Evolutionary conservation across 176 grass and related monocot genomes (phyloP), one percentile per base, ranked within the genome.

Genomic region (Raddia distichophylla): DNA sequence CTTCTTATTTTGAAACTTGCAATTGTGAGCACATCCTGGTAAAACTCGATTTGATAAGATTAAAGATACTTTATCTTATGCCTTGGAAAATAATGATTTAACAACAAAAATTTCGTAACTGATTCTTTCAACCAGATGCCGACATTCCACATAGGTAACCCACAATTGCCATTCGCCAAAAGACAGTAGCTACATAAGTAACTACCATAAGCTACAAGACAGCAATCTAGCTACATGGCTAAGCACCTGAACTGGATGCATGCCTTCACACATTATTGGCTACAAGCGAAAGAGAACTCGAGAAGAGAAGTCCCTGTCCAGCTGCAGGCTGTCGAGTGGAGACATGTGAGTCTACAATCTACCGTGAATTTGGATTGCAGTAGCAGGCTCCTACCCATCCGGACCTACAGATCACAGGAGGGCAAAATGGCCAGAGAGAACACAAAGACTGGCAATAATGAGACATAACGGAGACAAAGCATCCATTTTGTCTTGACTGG

Each of bases 401-500:
- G 49, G 69, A 72, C 68, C 68, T 71, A 51, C 45, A 61, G 62
- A 73, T 52, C 80, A 62, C 58, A 82, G 14, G 80, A 63, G 32
- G 46, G 17, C 69, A 82, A 73, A 73, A 64, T 44, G n/a, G 69
- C 19, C 10, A 35, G 33, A 74, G 40, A 55, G 14, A 16, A 45
- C 50, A 73, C 69, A 16, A 43, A 55, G 45, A 52, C 18, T 10
- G 3, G 69, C 37, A 63, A 73, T 44, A 74, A 83, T 54, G 60
- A 54, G 40, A 63, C 60, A 83, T 0, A 17, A 54, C 12, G 35
- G 16, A 45, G n/a, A 64, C 80, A 27, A 27, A 27, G 27, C 27
- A 27, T 27, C 27, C 27, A 27, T 27, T 27, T 27, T 27, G 27
- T 27, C 27, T 27, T 27, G 45, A 52, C 18, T 6, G 3, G 69